These are phyloP conservation scores for Lichtheimia ornata DNA, from an alignment of 371 early-diverging fungal genomes.

Conservation along the genomic window DNA sequence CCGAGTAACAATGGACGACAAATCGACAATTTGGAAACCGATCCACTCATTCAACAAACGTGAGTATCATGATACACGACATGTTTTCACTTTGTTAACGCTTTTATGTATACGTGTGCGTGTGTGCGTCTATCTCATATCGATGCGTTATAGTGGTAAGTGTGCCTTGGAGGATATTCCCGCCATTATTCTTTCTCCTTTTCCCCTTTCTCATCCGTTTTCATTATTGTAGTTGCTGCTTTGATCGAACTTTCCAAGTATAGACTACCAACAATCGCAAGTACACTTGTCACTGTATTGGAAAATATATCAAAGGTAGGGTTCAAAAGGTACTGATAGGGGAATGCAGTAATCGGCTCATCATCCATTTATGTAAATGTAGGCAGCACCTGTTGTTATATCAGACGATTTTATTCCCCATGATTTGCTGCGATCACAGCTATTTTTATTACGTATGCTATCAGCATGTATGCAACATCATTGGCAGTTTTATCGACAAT, in stretches of 20 bases:
- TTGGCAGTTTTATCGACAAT: conserved; percentile 66
- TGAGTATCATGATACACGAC: background rate
- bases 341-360: too few relatives aligned
- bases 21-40: conserved; percentile 61
- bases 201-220: background rate
- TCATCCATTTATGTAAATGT: conserved; percentile 3
- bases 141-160: too few relatives aligned
- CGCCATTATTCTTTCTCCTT: background rate
- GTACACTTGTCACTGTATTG: conserved; percentile 53
- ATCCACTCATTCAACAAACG: conserved; percentile 68
- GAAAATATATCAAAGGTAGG: conserved; percentile 66
- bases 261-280: conserved; percentile 60
- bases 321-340: too few relatives aligned
- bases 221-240: conserved; percentile 48
- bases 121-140: too few relatives aligned
- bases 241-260: conserved; percentile 68
- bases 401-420: conserved; percentile 51
- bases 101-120: too few relatives aligned
- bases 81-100: too few relatives aligned
- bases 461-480: conserved; percentile 74
- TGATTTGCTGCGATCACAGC: conserved; percentile 72
- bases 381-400: conserved; percentile 37
- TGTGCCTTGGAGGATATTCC: background rate
- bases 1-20: conserved; percentile 63
- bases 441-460: conserved; percentile 71